Conservation (phyloP, 169 alveolate species). For the Plasmodium yoelii region DNA sequence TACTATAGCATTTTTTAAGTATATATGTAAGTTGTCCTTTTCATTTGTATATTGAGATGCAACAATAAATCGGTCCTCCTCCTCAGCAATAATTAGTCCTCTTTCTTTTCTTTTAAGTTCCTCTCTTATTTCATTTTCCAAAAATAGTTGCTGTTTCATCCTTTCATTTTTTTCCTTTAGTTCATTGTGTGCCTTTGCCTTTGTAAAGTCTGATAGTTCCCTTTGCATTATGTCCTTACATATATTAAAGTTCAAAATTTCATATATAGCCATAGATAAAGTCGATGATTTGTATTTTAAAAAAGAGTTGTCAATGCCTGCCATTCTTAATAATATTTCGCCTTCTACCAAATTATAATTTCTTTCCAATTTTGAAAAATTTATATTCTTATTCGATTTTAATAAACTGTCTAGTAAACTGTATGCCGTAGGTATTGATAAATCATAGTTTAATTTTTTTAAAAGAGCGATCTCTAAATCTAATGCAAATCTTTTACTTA, state of each 20-base stretch:
- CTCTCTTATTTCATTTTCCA: slow-evolving; percentile 32
- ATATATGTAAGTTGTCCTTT: slow-evolving; percentile 14
- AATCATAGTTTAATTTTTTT: slow-evolving; percentile 69
- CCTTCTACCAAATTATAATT: slow-evolving; percentile 72
- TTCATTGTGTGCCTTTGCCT: neutral
- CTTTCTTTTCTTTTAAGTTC: slow-evolving; percentile 48
- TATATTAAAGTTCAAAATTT: slow-evolving; percentile 60
- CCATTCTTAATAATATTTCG: slow-evolving; percentile 57
- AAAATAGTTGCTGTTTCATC: neutral
- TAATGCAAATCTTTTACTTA: slow-evolving; percentile 56
- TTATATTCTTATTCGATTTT: slow-evolving; percentile 66
- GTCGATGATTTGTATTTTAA: slow-evolving; percentile 74
- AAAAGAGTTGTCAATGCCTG: slow-evolving; percentile 55
- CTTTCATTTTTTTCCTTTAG: neutral
- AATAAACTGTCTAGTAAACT: slow-evolving; percentile 62
- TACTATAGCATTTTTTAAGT: slow-evolving; percentile 28
- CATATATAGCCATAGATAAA: slow-evolving; percentile 72
- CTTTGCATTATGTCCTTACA: slow-evolving; percentile 71
- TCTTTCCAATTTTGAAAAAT: slow-evolving; percentile 36
- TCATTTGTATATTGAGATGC: slow-evolving; percentile 63
- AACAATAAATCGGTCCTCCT: slow-evolving; percentile 69
- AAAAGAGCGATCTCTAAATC: slow-evolving; percentile 59
- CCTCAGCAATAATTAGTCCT: slow-evolving; percentile 69
- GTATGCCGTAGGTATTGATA: slow-evolving; percentile 73
- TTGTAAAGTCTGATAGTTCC: slow-evolving; percentile 22